Evolutionary conservation across 129 eudicot genomes (phyloP).

Genomic region (Lonicera japonica): DNA sequence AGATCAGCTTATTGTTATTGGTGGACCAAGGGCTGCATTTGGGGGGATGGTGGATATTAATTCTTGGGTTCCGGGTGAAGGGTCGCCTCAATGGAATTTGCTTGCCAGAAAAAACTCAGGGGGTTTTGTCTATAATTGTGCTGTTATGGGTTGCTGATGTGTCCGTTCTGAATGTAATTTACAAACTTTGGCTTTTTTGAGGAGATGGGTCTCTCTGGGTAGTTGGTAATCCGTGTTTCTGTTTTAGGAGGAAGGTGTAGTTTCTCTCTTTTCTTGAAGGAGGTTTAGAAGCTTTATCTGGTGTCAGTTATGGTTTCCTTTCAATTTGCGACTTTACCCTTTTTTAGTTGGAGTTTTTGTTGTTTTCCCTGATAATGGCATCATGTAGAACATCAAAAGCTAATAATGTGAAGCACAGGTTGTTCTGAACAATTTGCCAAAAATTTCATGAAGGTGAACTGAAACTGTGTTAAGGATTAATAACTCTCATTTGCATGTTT

Average conservation of each 20-base stretch:
- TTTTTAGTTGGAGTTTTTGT: not conserved
- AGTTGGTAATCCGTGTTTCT: slow-evolving; percentile 6
- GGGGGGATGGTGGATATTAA: slow-evolving; percentile 60
- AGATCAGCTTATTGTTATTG: slow-evolving; percentile 55
- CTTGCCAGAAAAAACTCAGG: slow-evolving; percentile 48
- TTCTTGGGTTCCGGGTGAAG: slow-evolving; percentile 64
- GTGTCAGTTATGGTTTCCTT: not conserved
- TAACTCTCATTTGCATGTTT: not conserved
- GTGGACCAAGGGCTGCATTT: slow-evolving; percentile 48
- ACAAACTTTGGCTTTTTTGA: not conserved
- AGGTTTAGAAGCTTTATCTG: slow-evolving; percentile 3
- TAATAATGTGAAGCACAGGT: not conserved
- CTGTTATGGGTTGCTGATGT: slow-evolving; percentile 84
- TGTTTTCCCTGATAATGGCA: not conserved
- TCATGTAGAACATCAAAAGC: not conserved
- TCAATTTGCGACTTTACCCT: not conserved
- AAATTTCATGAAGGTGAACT: too few species aligned
- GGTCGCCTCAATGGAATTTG: slow-evolving; percentile 53
- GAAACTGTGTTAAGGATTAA: not conserved
- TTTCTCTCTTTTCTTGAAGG: slow-evolving; percentile 1
- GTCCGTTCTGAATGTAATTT: not conserved
- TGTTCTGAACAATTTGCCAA: not conserved
- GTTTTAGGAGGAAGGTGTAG: not conserved
- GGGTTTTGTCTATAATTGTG: slow-evolving; percentile 76
- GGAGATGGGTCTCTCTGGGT: not conserved